Conservation (phyloP, 78 protist species). For the Speleostelium caveatum region DNA sequence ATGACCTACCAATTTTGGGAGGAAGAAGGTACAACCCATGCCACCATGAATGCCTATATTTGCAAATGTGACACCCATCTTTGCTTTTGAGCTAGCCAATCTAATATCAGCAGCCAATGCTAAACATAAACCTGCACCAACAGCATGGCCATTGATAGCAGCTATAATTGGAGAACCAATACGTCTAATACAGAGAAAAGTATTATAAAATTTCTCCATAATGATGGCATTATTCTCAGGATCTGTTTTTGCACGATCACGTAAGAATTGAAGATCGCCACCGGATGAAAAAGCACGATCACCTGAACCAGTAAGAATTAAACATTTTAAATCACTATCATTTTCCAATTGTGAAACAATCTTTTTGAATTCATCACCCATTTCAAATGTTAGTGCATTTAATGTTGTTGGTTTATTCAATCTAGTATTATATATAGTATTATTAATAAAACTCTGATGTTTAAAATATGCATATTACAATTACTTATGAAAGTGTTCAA, state of each 20-base stretch:
- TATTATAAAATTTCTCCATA: constrained; percentile 75
- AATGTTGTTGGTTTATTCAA: constrained; percentile 62
- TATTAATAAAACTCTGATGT: too few species aligned
- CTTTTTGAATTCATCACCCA: constrained; percentile 57
- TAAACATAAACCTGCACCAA: constrained; percentile 87
- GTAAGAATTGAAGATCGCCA: constrained; percentile 81
- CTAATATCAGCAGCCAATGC: constrained; percentile 84
- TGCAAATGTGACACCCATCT: constrained; percentile 70
- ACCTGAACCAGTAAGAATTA: constrained; percentile 82
- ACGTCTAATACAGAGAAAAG: constrained; percentile 61
- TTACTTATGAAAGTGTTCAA: too few species aligned
- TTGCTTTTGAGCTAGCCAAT: constrained; percentile 32
- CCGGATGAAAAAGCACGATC: constrained; percentile 79
- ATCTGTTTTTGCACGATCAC: constrained; percentile 55
- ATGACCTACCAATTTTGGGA: constrained; percentile 36
- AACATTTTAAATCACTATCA: constrained; percentile 33
- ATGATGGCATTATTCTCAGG: constrained; percentile 57
- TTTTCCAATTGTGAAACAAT: constrained; percentile 5
- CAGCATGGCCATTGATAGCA: constrained; percentile 83
- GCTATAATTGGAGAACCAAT: constrained; percentile 67
- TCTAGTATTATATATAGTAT: constrained; percentile 17
- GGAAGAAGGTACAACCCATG: constrained; percentile 71
- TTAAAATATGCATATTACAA: too few species aligned
- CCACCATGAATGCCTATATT: constrained; percentile 75
- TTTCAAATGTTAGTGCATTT: constrained; percentile 66